Base-by-base conservation (phyloP, 129 eudicot species). In the Pseudognaphalium luteoalbum region DNA sequence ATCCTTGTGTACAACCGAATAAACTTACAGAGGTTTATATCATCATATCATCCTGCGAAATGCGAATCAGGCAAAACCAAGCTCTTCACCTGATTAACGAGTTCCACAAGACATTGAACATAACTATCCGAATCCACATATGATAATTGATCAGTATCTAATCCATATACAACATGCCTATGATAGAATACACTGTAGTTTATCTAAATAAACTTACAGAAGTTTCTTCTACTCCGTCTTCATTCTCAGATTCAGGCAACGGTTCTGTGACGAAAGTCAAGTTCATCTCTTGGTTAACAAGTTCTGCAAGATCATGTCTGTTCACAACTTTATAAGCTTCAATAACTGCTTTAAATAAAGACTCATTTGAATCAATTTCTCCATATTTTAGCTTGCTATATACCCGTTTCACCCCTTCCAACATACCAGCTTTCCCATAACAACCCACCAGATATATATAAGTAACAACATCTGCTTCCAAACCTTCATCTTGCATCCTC, bases 401-500 rank as follows among this genome's bases (percentile, higher is more conserved):
- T 50, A 92, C 82, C 47, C 93, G 77, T 64, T 86, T 90, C 67
- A 92, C 88, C 12, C 93, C 98, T 68, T 87, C 98, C 28, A 86
- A 66, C 96, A 92, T 89, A 37, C 92, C 91, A 14, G 88, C 87
- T 83, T 84, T 83, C 9, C 85, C 90, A 54, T 92, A 92, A 83
- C 98, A 92, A 34, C 80, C 76, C 12, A 92, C 96, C 71, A 92
- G 86, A 81, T 79, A 70, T 56, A 89, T 87, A 19, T 72, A 75
- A 17, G 97, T 92, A 41, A 89, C 87, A 17, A 83, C 62, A 76
- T 89, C 96, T 3, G 98, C 89, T 79, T 85, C 83, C 25, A 89
- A 25, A 68, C 91, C 94, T 76, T 87, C 87, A 77, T 89, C 96
- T 85, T 89, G 93, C 96, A 92, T 92, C 78, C 76, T 85, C 94